Evolutionary conservation across 106 monocot genomes (phyloP), one percentile per base, ranked within the genome.

Genomic region (Acorus calamus): DNA sequence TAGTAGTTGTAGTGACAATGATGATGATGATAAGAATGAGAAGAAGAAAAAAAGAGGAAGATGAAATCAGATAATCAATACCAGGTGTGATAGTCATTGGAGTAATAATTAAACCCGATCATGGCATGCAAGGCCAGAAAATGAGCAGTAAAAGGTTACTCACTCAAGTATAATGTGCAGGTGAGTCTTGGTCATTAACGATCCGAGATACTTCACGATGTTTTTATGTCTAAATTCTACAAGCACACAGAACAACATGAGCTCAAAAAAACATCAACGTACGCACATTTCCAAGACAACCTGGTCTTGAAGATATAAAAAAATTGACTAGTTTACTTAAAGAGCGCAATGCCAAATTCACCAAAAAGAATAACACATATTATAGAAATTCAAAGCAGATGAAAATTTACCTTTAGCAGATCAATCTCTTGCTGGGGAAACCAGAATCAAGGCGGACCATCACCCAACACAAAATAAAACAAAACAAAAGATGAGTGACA

Each of bases 221-320:
- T 96, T 96, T 72, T 96, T 96, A 68, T 96, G 94, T 68, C 90
- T 90, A 96, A 76, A 75, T 90, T 96, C 94, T 96, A 84, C 77
- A 84, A 68, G 28, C 10, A 28, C 28, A 28, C 28, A 28, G 28
- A 28, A 28, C 28, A 28, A 28, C 28, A 28, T 28, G 28, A 28
- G 28, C 28, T 28, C 28, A 28, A 50, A 55, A 59, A 12, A 62
- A 10, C 10, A 62, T 13, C 44, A 62, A 49, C 48, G 11, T 62
- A 45, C 6, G 2, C 48, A 13, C 5, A 48, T 48, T 13, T 4
- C 4, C 8, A 13, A 62, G 6, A 52, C 7, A 8, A 52, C 14
- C 53, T 28, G 28, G 28, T 28, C 28, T 28, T 28, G 28, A 28
- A 28, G 28, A 28, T 28, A 28, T 28, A 28, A 28, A 28, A 28